phyloP scores from a whole-genome alignment of 805 yeast species.

The Pichia paraexigua region DNA sequence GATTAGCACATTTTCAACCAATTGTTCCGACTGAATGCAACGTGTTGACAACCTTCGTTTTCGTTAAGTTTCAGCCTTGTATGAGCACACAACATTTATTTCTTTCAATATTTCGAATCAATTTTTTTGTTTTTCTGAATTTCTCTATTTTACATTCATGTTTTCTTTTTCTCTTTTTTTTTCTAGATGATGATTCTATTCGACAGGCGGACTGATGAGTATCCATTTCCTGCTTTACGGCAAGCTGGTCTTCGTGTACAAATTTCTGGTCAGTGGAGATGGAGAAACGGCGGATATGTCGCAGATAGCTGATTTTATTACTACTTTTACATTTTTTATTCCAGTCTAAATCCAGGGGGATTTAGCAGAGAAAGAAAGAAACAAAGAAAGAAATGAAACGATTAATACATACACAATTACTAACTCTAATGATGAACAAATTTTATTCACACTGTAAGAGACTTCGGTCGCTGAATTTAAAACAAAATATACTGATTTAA shows the following conservation, averaged over 20 bases:
- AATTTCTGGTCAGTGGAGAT: constrained; percentile 35
- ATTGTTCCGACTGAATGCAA: constrained; percentile 52
- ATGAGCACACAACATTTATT: constrained; percentile 30
- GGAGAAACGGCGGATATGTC: constrained; percentile 46
- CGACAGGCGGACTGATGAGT: constrained; percentile 48
- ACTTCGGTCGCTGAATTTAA: constrained; percentile 29
- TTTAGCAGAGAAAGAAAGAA: constrained; percentile 10
- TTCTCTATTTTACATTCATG: background rate
- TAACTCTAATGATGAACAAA: constrained; percentile 19
- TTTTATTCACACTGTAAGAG: constrained; percentile 54
- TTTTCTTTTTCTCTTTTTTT: background rate
- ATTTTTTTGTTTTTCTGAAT: too few relatives aligned
- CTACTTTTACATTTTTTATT: background rate
- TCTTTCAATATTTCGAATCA: background rate
- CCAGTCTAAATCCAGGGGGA: constrained; percentile 9
- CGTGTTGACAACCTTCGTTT: constrained; percentile 42
- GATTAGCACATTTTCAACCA: constrained; percentile 43
- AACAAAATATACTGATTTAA: constrained; percentile 45
- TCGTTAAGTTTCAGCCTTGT: constrained; percentile 62
- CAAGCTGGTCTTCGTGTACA: constrained; percentile 49
- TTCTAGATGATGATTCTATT: constrained; percentile 26
- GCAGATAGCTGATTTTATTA: constrained; percentile 28
- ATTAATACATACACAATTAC: constrained; percentile 20
- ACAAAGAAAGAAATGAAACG: constrained; percentile 1
- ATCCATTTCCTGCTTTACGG: constrained; percentile 26